Conservation (phyloP, 768 basidiomycete species). For the Strobilomyces confusus region DNA sequence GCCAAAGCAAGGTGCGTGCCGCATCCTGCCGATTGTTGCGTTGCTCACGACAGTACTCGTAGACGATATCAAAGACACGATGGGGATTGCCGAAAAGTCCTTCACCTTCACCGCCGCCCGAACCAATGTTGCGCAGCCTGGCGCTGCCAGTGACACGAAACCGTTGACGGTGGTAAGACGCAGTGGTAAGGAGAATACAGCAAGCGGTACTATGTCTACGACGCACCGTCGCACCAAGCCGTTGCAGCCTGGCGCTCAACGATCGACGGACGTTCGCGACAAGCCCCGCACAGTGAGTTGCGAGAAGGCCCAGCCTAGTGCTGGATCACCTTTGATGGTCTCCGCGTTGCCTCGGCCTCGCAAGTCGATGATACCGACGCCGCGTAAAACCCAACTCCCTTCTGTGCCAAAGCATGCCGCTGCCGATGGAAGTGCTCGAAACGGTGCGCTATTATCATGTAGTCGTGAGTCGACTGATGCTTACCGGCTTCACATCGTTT, state of each 20-base stretch:
- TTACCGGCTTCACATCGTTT: not conserved
- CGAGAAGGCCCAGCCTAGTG: constrained; percentile 3
- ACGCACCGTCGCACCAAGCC: not conserved
- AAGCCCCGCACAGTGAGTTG: constrained; percentile 4
- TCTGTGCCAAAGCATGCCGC: not conserved
- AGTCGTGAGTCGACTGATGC: not conserved
- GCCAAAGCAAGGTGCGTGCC: not conserved
- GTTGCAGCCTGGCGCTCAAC: constrained; percentile 2
- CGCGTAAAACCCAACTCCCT: constrained; percentile 1
- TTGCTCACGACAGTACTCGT: not conserved
- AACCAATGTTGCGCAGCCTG: constrained; percentile 2
- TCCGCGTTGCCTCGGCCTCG: constrained; percentile 6
- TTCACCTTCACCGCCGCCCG: not conserved
- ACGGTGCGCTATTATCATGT: not conserved
- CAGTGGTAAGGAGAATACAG: constrained; percentile 14
- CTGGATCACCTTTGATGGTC: constrained; percentile 3
- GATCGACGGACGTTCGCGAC: not conserved
- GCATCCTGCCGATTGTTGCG: not conserved
- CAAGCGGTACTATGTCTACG: not conserved
- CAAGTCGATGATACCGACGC: constrained; percentile 13
- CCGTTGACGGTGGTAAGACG: not conserved
- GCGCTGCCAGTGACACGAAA: constrained; percentile 1
- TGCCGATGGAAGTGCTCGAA: not conserved
- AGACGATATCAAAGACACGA: not conserved
- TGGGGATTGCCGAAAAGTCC: not conserved